Percentiles rank a stretch among this genome's conserved stretches.
phyloP scores from a whole-genome alignment of 2,329 filamentous ascomycete species.

The Penicillium corylophilum region DNA sequence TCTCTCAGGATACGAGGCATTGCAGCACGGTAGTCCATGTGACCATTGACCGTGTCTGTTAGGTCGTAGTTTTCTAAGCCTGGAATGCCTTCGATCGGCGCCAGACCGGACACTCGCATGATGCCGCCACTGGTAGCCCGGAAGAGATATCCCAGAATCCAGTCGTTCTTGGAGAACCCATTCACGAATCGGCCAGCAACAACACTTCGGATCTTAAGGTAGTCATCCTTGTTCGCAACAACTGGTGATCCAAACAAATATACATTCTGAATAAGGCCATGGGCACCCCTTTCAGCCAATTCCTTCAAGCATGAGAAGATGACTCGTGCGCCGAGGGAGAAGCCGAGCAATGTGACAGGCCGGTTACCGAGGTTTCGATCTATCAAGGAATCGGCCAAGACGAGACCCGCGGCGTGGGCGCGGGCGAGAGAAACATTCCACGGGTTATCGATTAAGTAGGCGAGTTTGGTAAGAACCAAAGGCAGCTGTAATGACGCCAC shows the following conservation, averaged over 20 bases:
- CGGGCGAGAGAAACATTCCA: slow-evolving; percentile 96
- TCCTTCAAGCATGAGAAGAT: slow-evolving; percentile 91
- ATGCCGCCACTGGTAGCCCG: slow-evolving; percentile 91
- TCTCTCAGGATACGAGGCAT: slow-evolving; percentile 87
- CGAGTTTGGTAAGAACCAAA: slow-evolving; percentile 85
- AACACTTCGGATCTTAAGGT: slow-evolving; percentile 73
- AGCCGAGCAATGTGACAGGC: slow-evolving; percentile 90
- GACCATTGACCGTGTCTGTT: slow-evolving; percentile 79
- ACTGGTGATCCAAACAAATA: slow-evolving; percentile 92
- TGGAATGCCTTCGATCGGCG: slow-evolving; percentile 69
- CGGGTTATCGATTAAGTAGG: slow-evolving; percentile 96
- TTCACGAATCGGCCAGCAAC: slow-evolving; percentile 93
- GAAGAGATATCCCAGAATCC: slow-evolving; percentile 96
- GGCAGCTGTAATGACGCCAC: slow-evolving; percentile 95
- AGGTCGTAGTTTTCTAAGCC: slow-evolving; percentile 88
- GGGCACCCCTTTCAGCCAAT: slow-evolving; percentile 77
- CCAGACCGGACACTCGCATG: slow-evolving; percentile 80
- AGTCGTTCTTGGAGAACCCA: slow-evolving; percentile 90
- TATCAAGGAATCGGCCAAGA: slow-evolving; percentile 89
- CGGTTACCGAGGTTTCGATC: slow-evolving; percentile 87
- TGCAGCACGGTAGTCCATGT: slow-evolving; percentile 93
- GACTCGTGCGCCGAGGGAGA: slow-evolving; percentile 86
- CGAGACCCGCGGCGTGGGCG: slow-evolving; percentile 82
- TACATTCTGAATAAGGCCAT: slow-evolving; percentile 88
- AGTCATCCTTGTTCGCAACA: slow-evolving; percentile 90